phyloP scores from a whole-genome alignment of 148 eudicot genomes.

The Amaranthus hypochondriacus region DNA sequence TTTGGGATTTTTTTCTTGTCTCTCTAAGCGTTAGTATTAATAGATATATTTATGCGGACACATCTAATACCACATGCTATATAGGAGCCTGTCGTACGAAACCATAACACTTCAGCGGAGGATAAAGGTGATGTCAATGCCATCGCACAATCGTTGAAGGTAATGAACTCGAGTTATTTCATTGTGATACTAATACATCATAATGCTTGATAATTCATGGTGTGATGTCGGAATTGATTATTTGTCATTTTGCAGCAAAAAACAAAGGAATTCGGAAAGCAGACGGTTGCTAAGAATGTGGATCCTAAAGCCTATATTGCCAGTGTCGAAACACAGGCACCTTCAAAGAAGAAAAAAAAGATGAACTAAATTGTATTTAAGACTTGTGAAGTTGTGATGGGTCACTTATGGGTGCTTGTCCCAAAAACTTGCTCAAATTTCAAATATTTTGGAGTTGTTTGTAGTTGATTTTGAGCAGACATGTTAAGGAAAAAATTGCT shows the following conservation, averaged over 20 bases:
- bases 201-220: background rate
- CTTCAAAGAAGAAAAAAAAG: constrained; percentile 51
- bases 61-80: background rate
- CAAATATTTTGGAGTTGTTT: too few species aligned
- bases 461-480: too few species aligned
- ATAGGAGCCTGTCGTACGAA: constrained; percentile 52
- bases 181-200: background rate
- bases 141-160: constrained; percentile 71
- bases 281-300: constrained; percentile 42
- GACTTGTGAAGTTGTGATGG: too few species aligned
- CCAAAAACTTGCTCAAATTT: too few species aligned
- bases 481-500: too few species aligned
- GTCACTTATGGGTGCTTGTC: too few species aligned
- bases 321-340: constrained; percentile 19
- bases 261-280: constrained; percentile 53
- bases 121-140: constrained; percentile 42
- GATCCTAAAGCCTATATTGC: constrained; percentile 59
- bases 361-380: background rate
- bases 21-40: background rate
- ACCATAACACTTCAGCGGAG: constrained; percentile 23
- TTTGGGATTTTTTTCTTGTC: constrained; percentile 18
- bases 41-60: background rate
- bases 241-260: constrained; percentile 50
- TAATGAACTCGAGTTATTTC: constrained; percentile 17
- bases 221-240: background rate